These are phyloP conservation scores for Rhynchospora tenuis DNA, from an alignment of 176 grass and related monocot genomes.

Conservation along the genomic window DNA sequence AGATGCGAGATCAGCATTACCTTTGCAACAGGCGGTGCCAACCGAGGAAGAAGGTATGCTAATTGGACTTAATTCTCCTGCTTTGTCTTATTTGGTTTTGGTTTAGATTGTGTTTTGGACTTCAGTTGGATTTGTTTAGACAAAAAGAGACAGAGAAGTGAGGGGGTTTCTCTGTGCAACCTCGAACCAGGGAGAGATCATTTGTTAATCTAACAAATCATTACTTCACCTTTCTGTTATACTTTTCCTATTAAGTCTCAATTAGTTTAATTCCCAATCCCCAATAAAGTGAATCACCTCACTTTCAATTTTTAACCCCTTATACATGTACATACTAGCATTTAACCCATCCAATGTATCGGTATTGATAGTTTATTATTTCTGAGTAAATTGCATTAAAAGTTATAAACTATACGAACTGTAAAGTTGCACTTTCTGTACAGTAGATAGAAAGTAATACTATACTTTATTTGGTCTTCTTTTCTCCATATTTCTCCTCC, in stretches of 20 bases:
- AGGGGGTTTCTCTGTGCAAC: conserved; percentile 18
- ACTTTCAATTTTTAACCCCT: not conserved
- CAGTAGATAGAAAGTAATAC: no score
- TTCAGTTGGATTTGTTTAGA: not conserved
- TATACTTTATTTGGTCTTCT: no score
- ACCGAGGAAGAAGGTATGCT: conserved; percentile 17
- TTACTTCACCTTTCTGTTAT: conserved; percentile 20
- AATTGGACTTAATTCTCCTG: not conserved
- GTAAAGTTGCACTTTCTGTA: no score
- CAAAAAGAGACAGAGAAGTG: not conserved
- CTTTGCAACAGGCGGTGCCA: conserved; percentile 29
- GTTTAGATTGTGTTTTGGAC: conserved; percentile 1
- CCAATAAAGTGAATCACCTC: conserved; percentile 8
- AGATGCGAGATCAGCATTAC: conserved; percentile 2
- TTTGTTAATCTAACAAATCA: conserved; percentile 20
- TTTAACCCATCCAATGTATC: no score
- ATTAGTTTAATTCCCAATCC: not conserved
- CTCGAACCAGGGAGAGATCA: conserved; percentile 28
- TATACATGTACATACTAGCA: not conserved
- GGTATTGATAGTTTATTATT: no score
- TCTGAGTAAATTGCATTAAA: no score
- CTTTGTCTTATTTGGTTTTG: conserved; percentile 22
- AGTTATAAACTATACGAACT: no score
- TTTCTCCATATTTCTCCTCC: no score
- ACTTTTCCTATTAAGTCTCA: conserved; percentile 13